phyloP scores from a whole-genome alignment of 495 filamentous ascomycete genomes.

The Hyaloscypha variabilis region DNA sequence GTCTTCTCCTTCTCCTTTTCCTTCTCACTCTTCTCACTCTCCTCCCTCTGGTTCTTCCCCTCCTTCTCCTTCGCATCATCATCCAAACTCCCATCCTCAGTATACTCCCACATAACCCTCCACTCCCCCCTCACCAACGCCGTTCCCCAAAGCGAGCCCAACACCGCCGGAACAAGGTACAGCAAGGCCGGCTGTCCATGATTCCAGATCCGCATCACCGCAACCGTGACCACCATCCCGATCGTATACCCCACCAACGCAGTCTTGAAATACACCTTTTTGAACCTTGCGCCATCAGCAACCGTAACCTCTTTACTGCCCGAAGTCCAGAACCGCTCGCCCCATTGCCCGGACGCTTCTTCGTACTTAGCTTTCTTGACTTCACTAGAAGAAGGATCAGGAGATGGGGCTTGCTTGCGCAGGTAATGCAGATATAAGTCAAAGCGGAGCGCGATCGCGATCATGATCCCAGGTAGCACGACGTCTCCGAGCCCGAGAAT shows the following conservation, averaged over 20 bases:
- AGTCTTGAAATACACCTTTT: constrained; percentile 87
- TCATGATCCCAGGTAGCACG: constrained; percentile 91
- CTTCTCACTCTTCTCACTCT: background rate
- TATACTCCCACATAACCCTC: constrained; percentile 76
- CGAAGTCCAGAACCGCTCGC: constrained; percentile 82
- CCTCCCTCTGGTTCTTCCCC: constrained; percentile 13
- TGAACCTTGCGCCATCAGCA: constrained; percentile 57
- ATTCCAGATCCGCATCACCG: constrained; percentile 73
- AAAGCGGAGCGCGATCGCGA: constrained; percentile 84
- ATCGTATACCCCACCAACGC: constrained; percentile 75
- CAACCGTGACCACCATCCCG: constrained; percentile 78
- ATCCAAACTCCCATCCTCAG: constrained; percentile 65
- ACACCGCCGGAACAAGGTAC: constrained; percentile 88
- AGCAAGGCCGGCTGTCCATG: constrained; percentile 91
- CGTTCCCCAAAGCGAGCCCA: constrained; percentile 79
- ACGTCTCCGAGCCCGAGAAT: constrained; percentile 90
- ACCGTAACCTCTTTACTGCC: constrained; percentile 41
- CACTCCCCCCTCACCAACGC: constrained; percentile 71
- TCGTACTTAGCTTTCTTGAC: constrained; percentile 51
- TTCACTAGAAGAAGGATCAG: constrained; percentile 28
- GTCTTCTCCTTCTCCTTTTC: constrained; percentile 22
- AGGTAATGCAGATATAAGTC: constrained; percentile 86
- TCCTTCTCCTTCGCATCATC: constrained; percentile 15
- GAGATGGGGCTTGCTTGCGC: constrained; percentile 39
- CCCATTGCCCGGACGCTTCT: constrained; percentile 71